Evolutionary conservation across 345 rosid genomes (phyloP).

Genomic region (Citrus inodora): DNA sequence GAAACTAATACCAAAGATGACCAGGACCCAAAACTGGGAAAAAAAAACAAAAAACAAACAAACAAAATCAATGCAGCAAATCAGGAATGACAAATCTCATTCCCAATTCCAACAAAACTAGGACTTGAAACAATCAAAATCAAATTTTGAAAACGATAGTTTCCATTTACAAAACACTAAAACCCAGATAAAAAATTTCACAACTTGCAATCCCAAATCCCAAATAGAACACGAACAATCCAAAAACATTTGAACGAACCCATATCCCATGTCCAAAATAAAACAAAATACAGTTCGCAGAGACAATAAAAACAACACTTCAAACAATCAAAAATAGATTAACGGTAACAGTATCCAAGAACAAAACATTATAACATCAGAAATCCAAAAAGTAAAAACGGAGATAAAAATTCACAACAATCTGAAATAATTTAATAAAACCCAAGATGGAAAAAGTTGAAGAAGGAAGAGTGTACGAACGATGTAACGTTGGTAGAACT

Average conservation of each 20-base stretch:
- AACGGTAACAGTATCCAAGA: neutral
- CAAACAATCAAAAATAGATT: neutral
- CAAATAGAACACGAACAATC: neutral
- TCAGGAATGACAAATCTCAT: neutral
- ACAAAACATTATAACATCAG: neutral
- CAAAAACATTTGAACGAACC: neutral
- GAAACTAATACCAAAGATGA: neutral
- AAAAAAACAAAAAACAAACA: neutral
- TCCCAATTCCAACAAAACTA: neutral
- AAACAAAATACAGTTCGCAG: neutral
- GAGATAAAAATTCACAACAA: neutral
- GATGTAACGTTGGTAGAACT: slow-evolving; percentile 90
- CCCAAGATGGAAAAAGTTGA: neutral
- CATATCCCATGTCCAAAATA: neutral
- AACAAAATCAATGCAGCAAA: neutral
- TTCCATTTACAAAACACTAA: neutral
- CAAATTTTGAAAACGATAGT: neutral
- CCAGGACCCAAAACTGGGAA: neutral
- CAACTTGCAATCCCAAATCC: neutral
- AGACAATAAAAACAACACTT: neutral
- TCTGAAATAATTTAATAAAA: neutral
- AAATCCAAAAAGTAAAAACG: neutral
- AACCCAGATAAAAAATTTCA: neutral
- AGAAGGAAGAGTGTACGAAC: slow-evolving; percentile 27
- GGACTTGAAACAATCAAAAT: neutral